Percentiles rank a stretch among this genome's conserved stretches.
These are phyloP conservation scores for Massariosphaeria phaeospora DNA, from an alignment of 495 filamentous ascomycete species.

Conservation along the genomic window DNA sequence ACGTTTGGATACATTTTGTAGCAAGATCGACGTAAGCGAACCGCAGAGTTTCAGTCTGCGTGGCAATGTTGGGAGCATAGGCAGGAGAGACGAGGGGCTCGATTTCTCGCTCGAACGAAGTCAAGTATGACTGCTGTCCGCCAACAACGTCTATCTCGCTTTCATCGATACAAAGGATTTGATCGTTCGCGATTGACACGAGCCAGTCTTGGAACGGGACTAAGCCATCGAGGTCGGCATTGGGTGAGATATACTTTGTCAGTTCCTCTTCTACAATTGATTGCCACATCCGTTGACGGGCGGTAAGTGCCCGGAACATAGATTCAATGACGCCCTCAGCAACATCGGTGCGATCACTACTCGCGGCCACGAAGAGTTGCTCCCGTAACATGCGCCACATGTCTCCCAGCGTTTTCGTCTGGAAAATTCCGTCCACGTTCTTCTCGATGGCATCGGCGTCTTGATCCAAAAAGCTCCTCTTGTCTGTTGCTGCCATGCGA, in stretches of 20 bases:
- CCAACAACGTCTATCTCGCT: conserved; percentile 55
- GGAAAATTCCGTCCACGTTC: conserved; percentile 80
- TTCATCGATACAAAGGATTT: conserved; percentile 96
- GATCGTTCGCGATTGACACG: conserved; percentile 94
- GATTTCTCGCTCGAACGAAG: conserved; percentile 73
- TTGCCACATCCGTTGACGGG: conserved; percentile 79
- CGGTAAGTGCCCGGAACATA: conserved; percentile 80
- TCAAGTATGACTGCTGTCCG: conserved; percentile 67
- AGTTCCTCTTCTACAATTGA: conserved; percentile 83
- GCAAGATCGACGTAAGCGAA: conserved; percentile 92
- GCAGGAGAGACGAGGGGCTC: conserved; percentile 70
- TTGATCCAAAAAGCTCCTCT: conserved; percentile 69
- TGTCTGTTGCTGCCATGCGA: conserved; percentile 75
- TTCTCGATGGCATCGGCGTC: conserved; percentile 74
- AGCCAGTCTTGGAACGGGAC: conserved; percentile 87
- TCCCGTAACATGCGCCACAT: conserved; percentile 98
- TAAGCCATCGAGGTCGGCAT: conserved; percentile 60
- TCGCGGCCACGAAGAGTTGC: conserved; percentile 73
- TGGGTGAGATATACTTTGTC: conserved; percentile 59
- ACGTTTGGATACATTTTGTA: conserved; percentile 81
- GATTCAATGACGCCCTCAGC: conserved; percentile 89
- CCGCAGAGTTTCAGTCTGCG: conserved; percentile 66
- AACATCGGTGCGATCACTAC: conserved; percentile 77
- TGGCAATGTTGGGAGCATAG: conserved; percentile 66
- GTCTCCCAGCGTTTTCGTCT: conserved; percentile 81